phyloP scores from a whole-genome alignment of 176 grass and related monocot genomes.

The Ensete glaucum region DNA sequence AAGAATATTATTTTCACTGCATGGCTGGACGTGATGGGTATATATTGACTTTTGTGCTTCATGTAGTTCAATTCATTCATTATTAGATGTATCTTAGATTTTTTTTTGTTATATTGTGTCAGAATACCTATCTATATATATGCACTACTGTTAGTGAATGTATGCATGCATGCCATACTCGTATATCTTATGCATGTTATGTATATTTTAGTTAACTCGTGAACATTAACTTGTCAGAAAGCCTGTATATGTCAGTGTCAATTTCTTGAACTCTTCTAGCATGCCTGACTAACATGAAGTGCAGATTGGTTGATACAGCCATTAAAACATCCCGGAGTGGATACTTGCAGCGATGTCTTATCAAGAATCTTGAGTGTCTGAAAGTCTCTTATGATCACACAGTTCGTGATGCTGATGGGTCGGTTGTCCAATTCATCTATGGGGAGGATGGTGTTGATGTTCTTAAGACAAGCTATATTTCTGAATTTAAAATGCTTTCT shows the following conservation, averaged over 20 bases:
- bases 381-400: slow-evolving; percentile 82
- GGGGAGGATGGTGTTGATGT: slow-evolving; percentile 91
- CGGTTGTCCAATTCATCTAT: slow-evolving; percentile 82
- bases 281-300: not conserved
- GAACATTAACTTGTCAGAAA: not conserved
- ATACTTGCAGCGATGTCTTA: slow-evolving; percentile 89
- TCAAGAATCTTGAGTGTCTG: slow-evolving; percentile 80
- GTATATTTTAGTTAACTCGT: not conserved
- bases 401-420: slow-evolving; percentile 90
- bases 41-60: slow-evolving; percentile 5
- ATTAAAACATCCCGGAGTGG: slow-evolving; percentile 96
- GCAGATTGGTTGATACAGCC: slow-evolving; percentile 84
- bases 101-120: not conserved
- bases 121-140: not conserved
- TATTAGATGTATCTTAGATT: not conserved
- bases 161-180: no score
- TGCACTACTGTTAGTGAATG: no score
- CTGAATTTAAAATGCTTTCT: slow-evolving; percentile 53
- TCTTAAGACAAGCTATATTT: slow-evolving; percentile 60
- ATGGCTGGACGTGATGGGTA: slow-evolving; percentile 98
- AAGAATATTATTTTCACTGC: slow-evolving; percentile 98
- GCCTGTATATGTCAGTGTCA: not conserved
- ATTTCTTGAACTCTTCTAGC: not conserved
- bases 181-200: no score
- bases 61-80: slow-evolving; percentile 9